Evolutionary conservation across 495 filamentous ascomycete genomes (phyloP), one percentile per base, ranked within the genome.

Genomic region (Hyaloscypha bicolor): DNA sequence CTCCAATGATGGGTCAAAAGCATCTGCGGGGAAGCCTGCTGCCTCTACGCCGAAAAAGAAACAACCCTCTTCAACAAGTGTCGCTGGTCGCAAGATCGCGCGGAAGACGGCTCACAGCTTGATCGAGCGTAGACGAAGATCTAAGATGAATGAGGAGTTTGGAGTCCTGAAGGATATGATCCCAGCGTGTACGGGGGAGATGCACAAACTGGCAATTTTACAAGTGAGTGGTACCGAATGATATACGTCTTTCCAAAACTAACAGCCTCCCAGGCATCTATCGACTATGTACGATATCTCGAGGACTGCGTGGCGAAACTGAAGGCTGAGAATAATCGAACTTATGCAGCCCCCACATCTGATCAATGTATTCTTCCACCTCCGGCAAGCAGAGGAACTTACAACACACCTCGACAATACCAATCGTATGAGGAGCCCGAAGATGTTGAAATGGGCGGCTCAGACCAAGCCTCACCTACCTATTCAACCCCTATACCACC

Each of bases 111-210:
- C 95, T 3, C 95, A 99, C 73, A 96, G 92, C 70, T 76, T 98
- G 71, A 99, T 99, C 73, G 95, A 99, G 79, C 85, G 95, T 19
- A 80, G 96, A 57, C 82, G 95, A 69, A 83, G 95, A 59, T 96
- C 92, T 6, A 99, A 98, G 82, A 99, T 99, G 95, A 99, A 99
- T 72, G 95, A 98, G 73, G 95, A 98, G 77, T 99, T 99, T 80
- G 90, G 86, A 1, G 90, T 95, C 19, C 80, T 99, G 66, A 98
- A 97, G 80, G 87, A 90, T 74, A 91, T 99, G 90, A 96, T 99
- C 70, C 96, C 96, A 1, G 96, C 95, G 1, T 98, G 95, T 73
- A 80, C 79, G 9, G 93, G 93, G 22, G 90, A 92, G 66, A 99
- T 99, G 95, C 95, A 99, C 78, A 99, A 99, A 81, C 83, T 99